Base-by-base conservation (phyloP, 495 filamentous ascomycete species). In the Choiromyces venosus region DNA sequence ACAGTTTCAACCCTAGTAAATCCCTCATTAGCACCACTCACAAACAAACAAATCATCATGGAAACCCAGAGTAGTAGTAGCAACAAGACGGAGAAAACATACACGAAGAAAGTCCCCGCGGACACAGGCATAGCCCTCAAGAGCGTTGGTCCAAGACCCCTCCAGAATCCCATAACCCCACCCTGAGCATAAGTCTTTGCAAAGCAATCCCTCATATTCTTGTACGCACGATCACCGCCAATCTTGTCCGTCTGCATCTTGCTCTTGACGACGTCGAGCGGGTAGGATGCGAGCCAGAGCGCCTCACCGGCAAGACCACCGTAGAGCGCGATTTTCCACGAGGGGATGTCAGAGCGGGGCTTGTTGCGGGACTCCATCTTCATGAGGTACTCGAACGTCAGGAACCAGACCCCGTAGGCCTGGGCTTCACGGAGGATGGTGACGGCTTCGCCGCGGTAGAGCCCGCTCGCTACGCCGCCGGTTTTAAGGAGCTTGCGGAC, bases 211-310 rank as follows among this genome's bases (percentile, higher is more conserved):
- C 89, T 87, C 93, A 97, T 97, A 70, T 83, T 90, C 85, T 84
- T 88, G 83, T 91, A 98, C 80, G 86, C 85, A 87, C 87, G 88
- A 71, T 87, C 82, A 37, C 70, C 64, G 1, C 86, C 86, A 80
- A 97, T 93, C 33, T 92, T 94, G 85, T 99, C 95, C 74, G 89
- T 96, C 87, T 99, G 95, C 94, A 98, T 96, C 88, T 96, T 97
- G 83, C 92, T 96, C 91, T 99, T 99, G 82, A 99, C 84, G 37
- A 98, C 95, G 83, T 99, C 95, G 71, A 99, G 90, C 35, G 95
- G 95, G 82, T 99, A 99, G 79, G 92, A 95, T 52, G 86, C 86
- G 75, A 99, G 82, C 95, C 95, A 99, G 61, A 99, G 86, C 35
- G 89, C 92, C 86, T 99, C 95, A 74, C 95, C 95, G 1, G 95